Base-by-base conservation (phyloP, 306 rosid genomes). In the Parietaria judaica region DNA sequence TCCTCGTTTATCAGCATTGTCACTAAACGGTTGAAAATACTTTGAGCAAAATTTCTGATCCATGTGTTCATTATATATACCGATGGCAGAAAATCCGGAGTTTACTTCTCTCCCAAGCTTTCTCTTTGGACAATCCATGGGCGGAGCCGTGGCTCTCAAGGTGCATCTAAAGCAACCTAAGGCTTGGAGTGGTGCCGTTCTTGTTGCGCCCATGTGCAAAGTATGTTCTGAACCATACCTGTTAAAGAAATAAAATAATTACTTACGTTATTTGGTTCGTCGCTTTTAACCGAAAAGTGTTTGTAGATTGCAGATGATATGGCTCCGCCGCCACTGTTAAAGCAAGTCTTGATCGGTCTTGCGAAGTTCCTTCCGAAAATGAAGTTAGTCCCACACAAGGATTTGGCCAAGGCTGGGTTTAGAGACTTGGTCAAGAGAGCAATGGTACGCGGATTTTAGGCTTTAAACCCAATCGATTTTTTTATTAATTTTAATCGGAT, bases 161-260 rank as follows among this genome's bases (percentile, higher is more conserved):
- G 66, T 74, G 14, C 96, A 92, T 78, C 71, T 84, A 53, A 92
- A 92, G 71, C 94, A 88, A 62, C 94, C 95, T 46, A 78, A 56
- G 53, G 83, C 70, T 12, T 88, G 99, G 99, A 78, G 66, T 61
- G 99, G 99, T 13, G 99, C 99, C 37, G 13, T 92, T 76, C 95
- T 92, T 68, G 89, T 77, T 52, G 99, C 96, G 55, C 99, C 99
- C 3, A 92, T 92, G 99, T 92, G 99, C 81, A 92, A 88, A 71
- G 97, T 90, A 90, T 35, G 53, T 63, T 61, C 66, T 65, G 60
- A 66, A 75, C 61, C 77, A 39, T 4, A 14, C 39, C 11, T 8
- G 7, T 55, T 31, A 56, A n/a, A 47, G 50, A 65, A 45, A n/a
- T n/a, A n/a, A n/a, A n/a, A n/a, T n/a, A 11, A 38, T 54, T 54